Conservation (phyloP, 129 eudicot genomes). For the Daucus carota region DNA sequence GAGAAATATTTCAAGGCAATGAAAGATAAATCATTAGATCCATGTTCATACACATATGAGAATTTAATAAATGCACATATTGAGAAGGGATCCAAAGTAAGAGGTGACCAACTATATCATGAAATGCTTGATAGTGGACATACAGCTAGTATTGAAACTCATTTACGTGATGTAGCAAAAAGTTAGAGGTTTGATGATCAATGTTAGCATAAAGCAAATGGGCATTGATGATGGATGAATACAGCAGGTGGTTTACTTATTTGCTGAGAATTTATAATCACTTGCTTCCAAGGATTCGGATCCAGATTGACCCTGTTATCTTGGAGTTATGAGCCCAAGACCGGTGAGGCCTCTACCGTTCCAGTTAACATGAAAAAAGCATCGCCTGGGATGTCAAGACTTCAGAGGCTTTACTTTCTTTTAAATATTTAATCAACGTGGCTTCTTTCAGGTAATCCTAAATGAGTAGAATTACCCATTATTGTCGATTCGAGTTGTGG, state of each 20-base stretch:
- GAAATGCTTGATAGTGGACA: conserved; percentile 15
- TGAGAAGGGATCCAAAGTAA: conserved; percentile 22
- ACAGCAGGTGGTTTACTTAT: neutral
- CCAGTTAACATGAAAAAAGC: neutral
- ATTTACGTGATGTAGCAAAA: neutral
- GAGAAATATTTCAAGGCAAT: conserved; percentile 36
- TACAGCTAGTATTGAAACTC: neutral
- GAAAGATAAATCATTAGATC: conserved; percentile 39
- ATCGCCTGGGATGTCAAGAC: neutral
- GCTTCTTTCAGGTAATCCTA: neutral
- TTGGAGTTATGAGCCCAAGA: neutral
- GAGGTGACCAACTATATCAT: conserved; percentile 20
- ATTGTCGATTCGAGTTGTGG: neutral
- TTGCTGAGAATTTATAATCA: neutral
- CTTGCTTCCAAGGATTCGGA: neutral
- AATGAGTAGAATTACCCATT: neutral
- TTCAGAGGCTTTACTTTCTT: neutral
- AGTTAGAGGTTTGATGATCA: neutral
- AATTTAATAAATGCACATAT: conserved; percentile 25
- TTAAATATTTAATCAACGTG: neutral
- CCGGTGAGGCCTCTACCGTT: neutral
- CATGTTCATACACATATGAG: conserved; percentile 27
- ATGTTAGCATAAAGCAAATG: neutral
- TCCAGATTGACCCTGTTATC: neutral
- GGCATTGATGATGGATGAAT: neutral